Evolutionary conservation across 768 basidiomycete species (phyloP).

Genomic region (Pleurotus ostreatus): DNA sequence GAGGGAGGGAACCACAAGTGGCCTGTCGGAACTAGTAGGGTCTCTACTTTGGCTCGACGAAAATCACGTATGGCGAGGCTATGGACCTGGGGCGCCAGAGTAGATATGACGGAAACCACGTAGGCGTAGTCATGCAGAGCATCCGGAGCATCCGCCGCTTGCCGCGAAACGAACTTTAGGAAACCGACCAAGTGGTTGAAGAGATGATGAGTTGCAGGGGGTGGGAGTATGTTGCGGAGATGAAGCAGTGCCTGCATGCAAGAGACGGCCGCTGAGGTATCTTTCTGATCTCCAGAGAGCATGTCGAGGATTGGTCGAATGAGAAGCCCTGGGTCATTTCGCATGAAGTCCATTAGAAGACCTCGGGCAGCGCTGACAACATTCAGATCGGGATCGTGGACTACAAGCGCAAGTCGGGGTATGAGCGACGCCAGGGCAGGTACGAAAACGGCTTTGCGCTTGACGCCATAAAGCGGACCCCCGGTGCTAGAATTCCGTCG

Average conservation of each 20-base stretch:
- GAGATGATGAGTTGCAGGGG: constrained; percentile 57
- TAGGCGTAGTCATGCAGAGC: constrained; percentile 51
- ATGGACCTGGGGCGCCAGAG: constrained; percentile 60
- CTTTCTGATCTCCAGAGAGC: constrained; percentile 46
- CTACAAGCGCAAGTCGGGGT: constrained; percentile 46
- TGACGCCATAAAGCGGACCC: constrained; percentile 39
- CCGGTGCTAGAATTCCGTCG: constrained; percentile 57
- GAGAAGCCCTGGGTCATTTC: constrained; percentile 70
- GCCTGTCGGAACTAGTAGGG: constrained; percentile 64
- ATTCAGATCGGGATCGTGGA: constrained; percentile 46
- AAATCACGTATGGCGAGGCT: constrained; percentile 71
- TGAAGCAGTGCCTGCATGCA: constrained; percentile 57
- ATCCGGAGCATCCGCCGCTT: constrained; percentile 32
- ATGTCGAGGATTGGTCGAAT: constrained; percentile 59
- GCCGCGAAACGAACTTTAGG: constrained; percentile 48
- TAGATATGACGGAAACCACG: constrained; percentile 53
- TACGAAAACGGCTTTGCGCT: constrained; percentile 65
- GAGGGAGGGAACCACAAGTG: constrained; percentile 63
- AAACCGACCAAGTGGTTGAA: constrained; percentile 72
- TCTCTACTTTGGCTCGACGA: constrained; percentile 67
- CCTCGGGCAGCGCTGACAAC: constrained; percentile 56
- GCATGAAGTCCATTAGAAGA: constrained; percentile 60
- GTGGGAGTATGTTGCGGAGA: constrained; percentile 52
- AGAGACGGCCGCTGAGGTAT: constrained; percentile 42
- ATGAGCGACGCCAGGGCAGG: constrained; percentile 54